Conservation (phyloP, 2,329 filamentous ascomycete genomes). For the Rhynchosporium secalis region DNA sequence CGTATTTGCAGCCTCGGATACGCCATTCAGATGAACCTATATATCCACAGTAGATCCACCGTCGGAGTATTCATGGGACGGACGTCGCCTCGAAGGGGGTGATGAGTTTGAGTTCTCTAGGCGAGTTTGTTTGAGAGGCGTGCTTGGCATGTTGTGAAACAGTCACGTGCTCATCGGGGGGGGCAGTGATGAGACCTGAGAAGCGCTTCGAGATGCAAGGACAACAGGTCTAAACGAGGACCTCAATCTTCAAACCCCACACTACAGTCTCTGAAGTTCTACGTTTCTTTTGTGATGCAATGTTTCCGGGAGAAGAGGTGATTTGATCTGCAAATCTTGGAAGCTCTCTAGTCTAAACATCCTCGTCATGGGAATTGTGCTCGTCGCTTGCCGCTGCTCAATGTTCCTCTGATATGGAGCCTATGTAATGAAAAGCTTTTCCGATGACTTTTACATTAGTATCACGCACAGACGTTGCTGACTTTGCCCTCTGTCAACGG, state of each 20-base stretch:
- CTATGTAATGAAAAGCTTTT: neutral
- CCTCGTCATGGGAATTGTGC: conserved; percentile 2
- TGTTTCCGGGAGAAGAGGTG: conserved; percentile 10
- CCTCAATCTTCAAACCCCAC: conserved; percentile 15
- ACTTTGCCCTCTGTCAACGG: neutral
- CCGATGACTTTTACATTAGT: conserved; percentile 1
- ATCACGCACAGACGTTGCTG: neutral
- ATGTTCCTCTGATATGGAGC: neutral
- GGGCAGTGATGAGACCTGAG: conserved; percentile 11
- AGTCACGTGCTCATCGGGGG: conserved; percentile 25
- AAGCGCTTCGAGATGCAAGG: conserved; percentile 7
- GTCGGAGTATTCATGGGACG: conserved; percentile 20
- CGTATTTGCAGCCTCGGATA: neutral
- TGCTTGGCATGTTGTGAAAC: conserved; percentile 24
- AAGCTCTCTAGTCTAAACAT: conserved; percentile 1
- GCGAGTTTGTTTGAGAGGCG: conserved; percentile 23
- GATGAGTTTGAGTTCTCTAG: conserved; percentile 25
- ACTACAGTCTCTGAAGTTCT: conserved; percentile 23
- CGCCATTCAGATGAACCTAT: neutral
- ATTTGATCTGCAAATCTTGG: conserved; percentile 6
- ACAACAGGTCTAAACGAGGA: conserved; percentile 1
- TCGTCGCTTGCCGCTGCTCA: conserved; percentile 12
- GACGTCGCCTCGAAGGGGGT: conserved; percentile 22
- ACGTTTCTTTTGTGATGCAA: conserved; percentile 8
- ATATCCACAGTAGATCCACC: conserved; percentile 17